Evolutionary conservation across 176 grass and related monocot species (phyloP).

Genomic region (Triticum timopheevii): DNA sequence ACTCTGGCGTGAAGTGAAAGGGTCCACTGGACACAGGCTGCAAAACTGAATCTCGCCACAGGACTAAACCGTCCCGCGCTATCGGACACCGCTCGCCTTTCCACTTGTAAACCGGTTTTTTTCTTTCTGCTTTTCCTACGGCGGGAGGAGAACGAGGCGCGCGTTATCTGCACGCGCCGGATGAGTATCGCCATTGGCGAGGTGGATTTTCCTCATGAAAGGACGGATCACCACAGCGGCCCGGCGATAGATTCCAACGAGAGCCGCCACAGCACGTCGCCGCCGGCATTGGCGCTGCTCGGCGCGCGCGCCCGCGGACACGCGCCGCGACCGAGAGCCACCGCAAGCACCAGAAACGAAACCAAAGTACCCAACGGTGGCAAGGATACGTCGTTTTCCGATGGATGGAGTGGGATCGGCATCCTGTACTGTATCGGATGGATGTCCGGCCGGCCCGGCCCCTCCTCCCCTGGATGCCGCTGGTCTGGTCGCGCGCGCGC

Average conservation of each 20-base stretch:
- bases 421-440: not conserved
- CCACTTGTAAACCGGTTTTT: slow-evolving; percentile 16
- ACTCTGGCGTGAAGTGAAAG: not conserved
- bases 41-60: slow-evolving; percentile 33
- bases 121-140: not conserved
- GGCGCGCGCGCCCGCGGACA: not conserved
- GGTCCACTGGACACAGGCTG: not conserved
- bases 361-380: not conserved
- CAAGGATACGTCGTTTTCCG: slow-evolving; percentile 5
- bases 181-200: not conserved
- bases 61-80: not conserved
- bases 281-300: not conserved
- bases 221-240: not conserved
- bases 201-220: not conserved
- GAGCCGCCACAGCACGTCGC: not conserved
- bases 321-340: slow-evolving; percentile 1
- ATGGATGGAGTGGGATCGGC: not conserved
- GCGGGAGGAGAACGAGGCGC: not conserved
- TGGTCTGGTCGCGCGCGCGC: no score
- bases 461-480: not conserved
- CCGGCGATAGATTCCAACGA: not conserved
- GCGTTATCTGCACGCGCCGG: not conserved
- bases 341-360: not conserved
- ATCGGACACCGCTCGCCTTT: slow-evolving; percentile 13
- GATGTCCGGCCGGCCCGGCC: not conserved